phyloP scores from a whole-genome alignment of 306 rosid genomes.

The Macrotyloma uniflorum region DNA sequence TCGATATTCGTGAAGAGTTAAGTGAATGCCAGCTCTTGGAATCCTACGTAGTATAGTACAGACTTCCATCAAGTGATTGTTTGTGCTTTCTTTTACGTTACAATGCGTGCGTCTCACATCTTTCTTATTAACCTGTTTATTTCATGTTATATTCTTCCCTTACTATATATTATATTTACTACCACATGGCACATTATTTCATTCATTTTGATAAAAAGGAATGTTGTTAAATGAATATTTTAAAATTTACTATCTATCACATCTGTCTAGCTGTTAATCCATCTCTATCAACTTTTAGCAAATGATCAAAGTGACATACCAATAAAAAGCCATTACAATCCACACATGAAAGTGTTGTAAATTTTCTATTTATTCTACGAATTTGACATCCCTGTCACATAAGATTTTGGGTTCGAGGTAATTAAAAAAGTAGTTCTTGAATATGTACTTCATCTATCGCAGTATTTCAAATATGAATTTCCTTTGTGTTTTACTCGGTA shows the following conservation, averaged over 20 bases:
- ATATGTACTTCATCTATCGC: background rate
- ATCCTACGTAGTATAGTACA: constrained; percentile 35
- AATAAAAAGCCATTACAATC: background rate
- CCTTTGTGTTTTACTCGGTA: background rate
- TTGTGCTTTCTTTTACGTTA: constrained; percentile 45
- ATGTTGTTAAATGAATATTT: too few species aligned
- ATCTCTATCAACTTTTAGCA: background rate
- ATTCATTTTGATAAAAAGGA: too few species aligned
- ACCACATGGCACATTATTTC: too few species aligned
- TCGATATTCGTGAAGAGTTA: constrained; percentile 22
- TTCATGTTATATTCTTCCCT: constrained; percentile 32
- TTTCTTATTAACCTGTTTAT: constrained; percentile 29
- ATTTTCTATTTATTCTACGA: background rate
- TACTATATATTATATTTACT: background rate
- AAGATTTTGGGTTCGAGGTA: background rate
- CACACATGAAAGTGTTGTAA: background rate
- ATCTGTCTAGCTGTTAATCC: background rate
- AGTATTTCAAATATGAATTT: too few species aligned
- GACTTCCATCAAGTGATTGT: constrained; percentile 40
- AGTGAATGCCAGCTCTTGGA: constrained; percentile 51
- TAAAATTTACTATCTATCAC: too few species aligned
- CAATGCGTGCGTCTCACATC: constrained; percentile 26
- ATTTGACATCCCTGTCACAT: background rate
- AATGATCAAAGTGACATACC: background rate
- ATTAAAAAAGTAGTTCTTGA: background rate